Base-by-base conservation (phyloP, 352 stramenopile species). In the Thalassiosira livingstoniorum region DNA sequence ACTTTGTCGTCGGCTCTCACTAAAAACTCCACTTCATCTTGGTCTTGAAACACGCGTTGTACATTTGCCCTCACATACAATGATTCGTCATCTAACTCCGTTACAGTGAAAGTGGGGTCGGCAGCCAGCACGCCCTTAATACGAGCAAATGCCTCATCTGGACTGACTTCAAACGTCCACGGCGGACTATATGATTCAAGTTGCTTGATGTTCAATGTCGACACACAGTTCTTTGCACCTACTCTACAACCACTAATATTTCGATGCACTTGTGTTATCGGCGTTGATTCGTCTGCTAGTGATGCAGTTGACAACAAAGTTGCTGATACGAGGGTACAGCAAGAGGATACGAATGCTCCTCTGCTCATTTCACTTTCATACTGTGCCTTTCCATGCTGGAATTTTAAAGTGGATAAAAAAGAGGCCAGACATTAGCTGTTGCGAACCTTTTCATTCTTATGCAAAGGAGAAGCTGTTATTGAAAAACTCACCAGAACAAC, bases 1-100 rank as follows among this genome's bases (percentile, higher is more conserved):
- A 94, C 88, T 35, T 91, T 78, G 72, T 93, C 87, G 39, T 86
- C 70, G 37, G 61, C 76, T 55, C 86, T 89, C 0, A 94, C 68
- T 13, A 92, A 34, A 80, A 94, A 93, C 68, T 92, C 85, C 21
- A 93, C 55, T 67, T 91, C 80, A 67, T 92, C 90, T 7, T 75
- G 42, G 21, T 66, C 84, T 10, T 37, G 25, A 54, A 82, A 77
- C 15, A 86, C 34, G 11, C 90, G 82, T 32, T 80, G 75, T 0
- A 82, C 81, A 58, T 89, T 70, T 4, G 85, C 83, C 35, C 81
- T 76, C 2, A 94, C 57, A 77, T 93, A 92, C 18, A 78, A 43
- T 23, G 58, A 70, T 2, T 80, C 80, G 13, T 87, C 78, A 60
- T 91, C 81, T 32, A 88, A 27, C 43, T 91, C 75, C 31, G 82